Base-by-base conservation (phyloP, 257 asterid genomes). In the Primulina huaijiensis region DNA sequence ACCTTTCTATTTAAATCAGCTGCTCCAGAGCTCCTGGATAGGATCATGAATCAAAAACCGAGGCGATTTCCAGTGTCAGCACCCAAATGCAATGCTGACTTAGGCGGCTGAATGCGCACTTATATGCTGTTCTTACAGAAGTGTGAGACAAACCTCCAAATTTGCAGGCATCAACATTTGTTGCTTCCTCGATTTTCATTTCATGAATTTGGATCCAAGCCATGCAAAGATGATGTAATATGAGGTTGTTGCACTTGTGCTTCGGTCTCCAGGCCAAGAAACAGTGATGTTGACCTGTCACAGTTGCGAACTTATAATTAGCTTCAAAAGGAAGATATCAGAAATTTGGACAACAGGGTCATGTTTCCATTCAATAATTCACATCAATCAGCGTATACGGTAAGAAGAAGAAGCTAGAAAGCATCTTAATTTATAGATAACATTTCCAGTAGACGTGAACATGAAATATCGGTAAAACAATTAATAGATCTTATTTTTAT, bases 251-350 rank as follows among this genome's bases (percentile, higher is more conserved):
- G 86, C 74, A 71, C 16, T 60, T 79, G 72, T 5, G 83, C 68
- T 77, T 85, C 90, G 37, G 81, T 62, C 52, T 83, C 82, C 62
- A 90, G 87, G 74, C 93, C 95, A 70, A 90, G 95, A 60, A 84
- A 74, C 67, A 30, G 81, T 14, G 84, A 77, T 3, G 83, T 81
- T 38, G 95, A 75, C 83, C 98, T 92, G 93, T 74, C 55, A 74
- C 57, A 67, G 50, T 40, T 20, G 17, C 21, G 30, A 27, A 43
- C 10, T 62, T 7, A n/a, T 3, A 10, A 10, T 30, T 27, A 40
- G 34, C 43, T 69, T 66, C 27, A 35, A 7, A n/a, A 29, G 25
- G 19, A 31, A 58, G 16, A 23, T 58, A 10, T 31, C 14, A 58
- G 16, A 58, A 9, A 1, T 58, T 23, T 30, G 0, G 21, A 58